phyloP scores from a whole-genome alignment of 148 eudicot species.

The Polygonum aviculare region DNA sequence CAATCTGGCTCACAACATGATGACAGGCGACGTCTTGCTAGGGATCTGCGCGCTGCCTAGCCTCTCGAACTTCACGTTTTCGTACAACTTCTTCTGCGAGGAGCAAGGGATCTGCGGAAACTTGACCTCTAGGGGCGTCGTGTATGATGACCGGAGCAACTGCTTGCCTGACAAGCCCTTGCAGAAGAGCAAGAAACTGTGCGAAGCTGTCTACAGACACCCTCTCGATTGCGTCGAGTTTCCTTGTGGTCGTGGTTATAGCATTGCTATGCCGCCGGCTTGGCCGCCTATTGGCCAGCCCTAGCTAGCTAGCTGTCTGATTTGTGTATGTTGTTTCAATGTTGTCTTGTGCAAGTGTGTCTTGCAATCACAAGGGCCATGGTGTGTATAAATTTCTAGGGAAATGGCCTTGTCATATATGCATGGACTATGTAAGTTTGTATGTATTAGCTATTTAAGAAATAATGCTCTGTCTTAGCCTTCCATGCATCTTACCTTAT shows the following conservation, averaged over 20 bases:
- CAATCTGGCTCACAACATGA: conserved; percentile 49
- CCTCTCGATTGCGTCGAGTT: conserved; percentile 43
- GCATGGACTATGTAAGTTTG: too few species aligned
- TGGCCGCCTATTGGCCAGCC: neutral
- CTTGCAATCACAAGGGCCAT: neutral
- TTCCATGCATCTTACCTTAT: too few species aligned
- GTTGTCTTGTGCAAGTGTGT: neutral
- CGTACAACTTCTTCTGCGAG: conserved; percentile 63
- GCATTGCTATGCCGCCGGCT: neutral
- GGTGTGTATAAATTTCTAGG: neutral
- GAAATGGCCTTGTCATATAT: too few species aligned
- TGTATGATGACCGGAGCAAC: conserved; percentile 45
- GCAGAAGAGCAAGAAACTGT: conserved; percentile 63
- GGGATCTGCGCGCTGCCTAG: conserved; percentile 57
- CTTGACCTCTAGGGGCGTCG: conserved; percentile 35
- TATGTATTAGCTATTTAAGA: too few species aligned
- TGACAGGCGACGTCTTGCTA: conserved; percentile 42
- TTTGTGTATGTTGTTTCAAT: neutral
- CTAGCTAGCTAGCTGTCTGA: neutral
- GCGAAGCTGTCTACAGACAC: conserved; percentile 40
- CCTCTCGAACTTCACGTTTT: conserved; percentile 40
- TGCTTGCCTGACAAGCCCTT: conserved; percentile 51
- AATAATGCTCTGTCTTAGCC: too few species aligned
- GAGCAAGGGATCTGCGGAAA: conserved; percentile 48
- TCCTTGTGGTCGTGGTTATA: conserved; percentile 16